These are phyloP conservation scores for Buddleja alternifolia DNA, from an alignment of 257 asterid genomes.

Conservation along the genomic window DNA sequence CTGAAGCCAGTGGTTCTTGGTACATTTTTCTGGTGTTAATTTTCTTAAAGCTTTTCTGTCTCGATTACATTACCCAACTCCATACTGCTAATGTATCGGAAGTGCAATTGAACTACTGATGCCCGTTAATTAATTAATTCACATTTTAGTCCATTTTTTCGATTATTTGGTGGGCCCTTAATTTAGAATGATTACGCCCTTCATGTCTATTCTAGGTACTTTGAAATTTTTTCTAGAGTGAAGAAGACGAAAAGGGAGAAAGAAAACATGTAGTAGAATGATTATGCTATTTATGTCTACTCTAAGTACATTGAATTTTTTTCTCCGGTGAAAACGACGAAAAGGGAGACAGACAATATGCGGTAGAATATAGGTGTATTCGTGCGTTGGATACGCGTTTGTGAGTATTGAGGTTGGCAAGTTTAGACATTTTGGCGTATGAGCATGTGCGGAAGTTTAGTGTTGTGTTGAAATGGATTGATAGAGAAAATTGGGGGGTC, in stretches of 20 bases:
- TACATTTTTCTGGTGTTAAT: neutral
- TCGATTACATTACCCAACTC: constrained; percentile 10
- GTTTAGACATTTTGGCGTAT: constrained; percentile 19
- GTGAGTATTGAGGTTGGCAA: constrained; percentile 25
- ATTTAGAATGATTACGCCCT: neutral
- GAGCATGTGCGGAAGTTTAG: constrained; percentile 31
- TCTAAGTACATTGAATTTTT: too few species aligned
- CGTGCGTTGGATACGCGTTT: neutral
- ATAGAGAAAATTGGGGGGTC: constrained; percentile 13
- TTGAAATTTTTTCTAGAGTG: neutral
- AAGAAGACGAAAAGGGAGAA: neutral
- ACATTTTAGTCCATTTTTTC: neutral
- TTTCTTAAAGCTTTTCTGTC: neutral
- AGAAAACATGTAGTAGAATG: neutral
- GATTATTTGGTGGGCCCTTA: neutral
- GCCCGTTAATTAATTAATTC: neutral
- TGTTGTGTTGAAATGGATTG: constrained; percentile 30
- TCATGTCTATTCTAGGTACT: neutral
- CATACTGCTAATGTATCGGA: neutral
- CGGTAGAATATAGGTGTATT: neutral
- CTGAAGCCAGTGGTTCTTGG: neutral
- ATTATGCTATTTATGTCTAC: neutral
- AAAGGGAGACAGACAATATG: too few species aligned
- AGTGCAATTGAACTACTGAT: neutral
- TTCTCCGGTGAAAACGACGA: too few species aligned